These are phyloP conservation scores for Penicillium bialowiezense DNA, from an alignment of 495 filamentous ascomycete genomes.

Conservation along the genomic window DNA sequence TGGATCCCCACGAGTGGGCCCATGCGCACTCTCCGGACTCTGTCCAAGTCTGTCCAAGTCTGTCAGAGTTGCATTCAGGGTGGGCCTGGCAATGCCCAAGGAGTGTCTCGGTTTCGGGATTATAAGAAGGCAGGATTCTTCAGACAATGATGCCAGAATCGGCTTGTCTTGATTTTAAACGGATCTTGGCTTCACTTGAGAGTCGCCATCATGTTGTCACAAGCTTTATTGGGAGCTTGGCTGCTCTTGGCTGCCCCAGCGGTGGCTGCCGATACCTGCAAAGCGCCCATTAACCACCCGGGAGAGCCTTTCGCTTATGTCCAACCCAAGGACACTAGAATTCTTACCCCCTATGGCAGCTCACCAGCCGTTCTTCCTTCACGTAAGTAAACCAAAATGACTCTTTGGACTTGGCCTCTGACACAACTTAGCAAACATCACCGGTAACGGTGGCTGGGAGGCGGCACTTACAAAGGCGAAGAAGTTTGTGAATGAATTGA, in stretches of 20 bases:
- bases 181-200: not conserved
- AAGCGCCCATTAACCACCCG: not conserved
- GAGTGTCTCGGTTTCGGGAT: not conserved
- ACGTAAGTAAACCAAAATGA: conserved; percentile 7
- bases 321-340: conserved; percentile 14
- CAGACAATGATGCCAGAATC: not conserved
- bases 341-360: conserved; percentile 13
- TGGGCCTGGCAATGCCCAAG: not conserved
- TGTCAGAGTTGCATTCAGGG: not conserved
- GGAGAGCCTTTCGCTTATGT: conserved; percentile 13
- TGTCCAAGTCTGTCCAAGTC: not conserved
- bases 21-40: not conserved
- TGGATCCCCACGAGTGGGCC: not conserved
- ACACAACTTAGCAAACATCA: not conserved
- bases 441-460: conserved; percentile 60
- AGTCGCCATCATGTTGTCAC: not conserved
- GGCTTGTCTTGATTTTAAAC: not conserved
- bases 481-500: conserved; percentile 69
- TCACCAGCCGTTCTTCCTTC: conserved; percentile 14
- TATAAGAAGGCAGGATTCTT: not conserved
- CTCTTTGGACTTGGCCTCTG: not conserved
- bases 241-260: not conserved
- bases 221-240: not conserved
- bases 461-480: conserved; percentile 67
- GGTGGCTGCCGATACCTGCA: not conserved